These are phyloP conservation scores for Lepidium aucheri DNA, from an alignment of 345 rosid species.

Conservation along the genomic window DNA sequence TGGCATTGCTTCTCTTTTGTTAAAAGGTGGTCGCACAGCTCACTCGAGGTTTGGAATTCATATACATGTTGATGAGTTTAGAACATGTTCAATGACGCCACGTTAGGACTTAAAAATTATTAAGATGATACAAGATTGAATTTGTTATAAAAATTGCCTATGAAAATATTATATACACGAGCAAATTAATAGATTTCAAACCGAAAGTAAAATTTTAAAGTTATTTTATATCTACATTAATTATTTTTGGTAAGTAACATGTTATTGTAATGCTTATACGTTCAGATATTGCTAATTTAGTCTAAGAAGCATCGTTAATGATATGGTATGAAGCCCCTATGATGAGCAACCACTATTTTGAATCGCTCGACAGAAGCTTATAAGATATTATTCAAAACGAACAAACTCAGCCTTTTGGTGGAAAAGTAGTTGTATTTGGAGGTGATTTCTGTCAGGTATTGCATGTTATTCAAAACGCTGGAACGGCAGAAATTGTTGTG, in stretches of 20 bases:
- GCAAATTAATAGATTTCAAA: too few relatives aligned
- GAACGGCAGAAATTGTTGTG: background rate
- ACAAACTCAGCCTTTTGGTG: background rate
- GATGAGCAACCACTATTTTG: background rate
- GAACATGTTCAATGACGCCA: background rate
- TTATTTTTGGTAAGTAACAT: too few relatives aligned
- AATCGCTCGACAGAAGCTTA: background rate
- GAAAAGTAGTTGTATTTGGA: background rate
- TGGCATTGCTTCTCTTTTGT: background rate
- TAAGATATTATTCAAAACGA: background rate
- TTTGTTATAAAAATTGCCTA: too few relatives aligned
- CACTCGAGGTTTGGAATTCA: background rate
- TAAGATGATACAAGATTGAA: too few relatives aligned
- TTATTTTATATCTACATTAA: too few relatives aligned
- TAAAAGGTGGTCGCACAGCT: background rate
- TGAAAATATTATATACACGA: too few relatives aligned
- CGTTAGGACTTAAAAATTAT: too few relatives aligned
- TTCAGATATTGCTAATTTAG: background rate
- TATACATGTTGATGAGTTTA: background rate
- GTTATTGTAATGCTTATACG: too few relatives aligned
- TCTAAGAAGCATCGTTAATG: background rate
- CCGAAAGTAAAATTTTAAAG: too few relatives aligned
- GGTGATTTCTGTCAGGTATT: background rate
- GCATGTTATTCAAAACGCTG: background rate
- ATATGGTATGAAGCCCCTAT: background rate